Conservation (phyloP, 1,284 basidiomycete genomes). For the Ganoderma resinaceum region DNA sequence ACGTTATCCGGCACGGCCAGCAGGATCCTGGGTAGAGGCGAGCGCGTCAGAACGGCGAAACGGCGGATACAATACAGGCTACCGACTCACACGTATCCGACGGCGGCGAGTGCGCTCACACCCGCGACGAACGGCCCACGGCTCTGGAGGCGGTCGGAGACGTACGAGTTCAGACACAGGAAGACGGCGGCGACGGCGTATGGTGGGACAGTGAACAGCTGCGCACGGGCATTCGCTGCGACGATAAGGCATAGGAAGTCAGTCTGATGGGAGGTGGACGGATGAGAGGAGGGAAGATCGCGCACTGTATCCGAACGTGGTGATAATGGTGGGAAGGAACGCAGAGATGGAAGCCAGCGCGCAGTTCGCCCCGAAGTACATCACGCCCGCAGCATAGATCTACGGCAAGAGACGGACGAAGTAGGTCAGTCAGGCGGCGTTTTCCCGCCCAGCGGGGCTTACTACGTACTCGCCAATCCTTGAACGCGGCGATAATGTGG, state of each 20-base stretch:
- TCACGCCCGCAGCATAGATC: conserved; percentile 69
- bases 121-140: conserved; percentile 68
- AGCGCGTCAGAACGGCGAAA: neutral
- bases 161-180: conserved; percentile 67
- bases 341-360: conserved; percentile 82
- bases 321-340: conserved; percentile 86
- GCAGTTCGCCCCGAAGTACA: conserved; percentile 83
- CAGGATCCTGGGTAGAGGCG: conserved; percentile 54
- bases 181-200: conserved; percentile 78
- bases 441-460: neutral
- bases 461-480: conserved; percentile 70
- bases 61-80: neutral
- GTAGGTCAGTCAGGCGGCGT: neutral
- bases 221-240: conserved; percentile 59
- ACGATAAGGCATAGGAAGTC: neutral
- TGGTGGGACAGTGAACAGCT: conserved; percentile 82
- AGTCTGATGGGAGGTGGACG: conserved; percentile 5
- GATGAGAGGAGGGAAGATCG: neutral
- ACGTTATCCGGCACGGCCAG: conserved; percentile 52
- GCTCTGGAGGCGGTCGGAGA: conserved; percentile 76
- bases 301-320: conserved; percentile 68
- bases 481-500: conserved; percentile 69
- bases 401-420: conserved; percentile 34
- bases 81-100: conserved; percentile 72
- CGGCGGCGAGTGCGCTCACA: conserved; percentile 57